Conservation (phyloP, 163 green algal genomes). For the Scenedesmus sp. region DNA sequence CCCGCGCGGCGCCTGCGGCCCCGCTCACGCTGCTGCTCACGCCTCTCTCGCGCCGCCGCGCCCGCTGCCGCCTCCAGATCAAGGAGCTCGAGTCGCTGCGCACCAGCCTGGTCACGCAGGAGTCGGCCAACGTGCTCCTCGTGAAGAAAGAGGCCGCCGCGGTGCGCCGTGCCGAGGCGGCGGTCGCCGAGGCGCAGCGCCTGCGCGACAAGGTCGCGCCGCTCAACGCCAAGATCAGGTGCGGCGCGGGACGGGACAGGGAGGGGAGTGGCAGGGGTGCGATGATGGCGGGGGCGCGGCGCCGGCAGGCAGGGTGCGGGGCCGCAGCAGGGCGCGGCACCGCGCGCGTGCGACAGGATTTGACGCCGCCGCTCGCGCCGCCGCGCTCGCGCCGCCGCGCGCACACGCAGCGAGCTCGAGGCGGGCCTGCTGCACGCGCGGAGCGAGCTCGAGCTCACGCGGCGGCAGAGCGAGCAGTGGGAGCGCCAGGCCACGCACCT, state of each 20-base stretch:
- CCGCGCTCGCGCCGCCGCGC: no score
- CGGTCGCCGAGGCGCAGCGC: neutral
- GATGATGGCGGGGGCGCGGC: no score
- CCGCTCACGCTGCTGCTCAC: neutral
- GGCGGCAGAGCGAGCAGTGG: constrained; percentile 1
- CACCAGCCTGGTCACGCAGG: neutral
- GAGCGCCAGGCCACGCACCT: constrained; percentile 36
- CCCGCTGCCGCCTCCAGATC: no score
- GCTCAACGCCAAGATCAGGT: constrained; percentile 11
- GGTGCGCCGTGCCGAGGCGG: neutral
- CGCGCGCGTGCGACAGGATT: no score
- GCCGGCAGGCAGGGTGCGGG: no score
- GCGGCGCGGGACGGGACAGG: no score
- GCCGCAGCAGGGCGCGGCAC: no score
- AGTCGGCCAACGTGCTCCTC: constrained; percentile 21
- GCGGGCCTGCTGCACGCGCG: neutral
- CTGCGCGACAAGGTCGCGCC: constrained; percentile 1
- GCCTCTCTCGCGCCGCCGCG: no score
- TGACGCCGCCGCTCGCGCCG: no score
- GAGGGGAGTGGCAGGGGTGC: no score
- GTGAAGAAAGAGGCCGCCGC: constrained; percentile 4
- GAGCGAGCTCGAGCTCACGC: constrained; percentile 1
- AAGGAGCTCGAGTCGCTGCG: constrained; percentile 13
- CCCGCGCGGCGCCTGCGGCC: no score
- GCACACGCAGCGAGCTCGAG: constrained; percentile 15